Evolutionary conservation across 768 basidiomycete species (phyloP), one percentile per base, ranked within the genome.

Genomic region (Tulasnella sp.): DNA sequence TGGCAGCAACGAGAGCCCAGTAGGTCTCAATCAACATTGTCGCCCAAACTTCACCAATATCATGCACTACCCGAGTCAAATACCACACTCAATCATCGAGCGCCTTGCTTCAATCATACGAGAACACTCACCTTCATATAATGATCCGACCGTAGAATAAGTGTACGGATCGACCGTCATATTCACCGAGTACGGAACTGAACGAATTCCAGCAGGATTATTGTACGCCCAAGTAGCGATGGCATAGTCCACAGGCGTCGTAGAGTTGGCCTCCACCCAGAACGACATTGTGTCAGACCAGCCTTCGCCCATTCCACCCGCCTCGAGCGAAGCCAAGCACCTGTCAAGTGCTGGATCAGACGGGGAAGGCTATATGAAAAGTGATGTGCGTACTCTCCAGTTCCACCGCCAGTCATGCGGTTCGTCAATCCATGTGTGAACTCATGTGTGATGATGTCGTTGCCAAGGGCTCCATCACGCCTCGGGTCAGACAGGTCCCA

Each of bases 221-320:
- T 78, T 72, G 61, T 69, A 73, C 25, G 81, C 37, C 37, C 37
- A 39, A 19, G 36, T 11, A n/a, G 35, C 57, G 11, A 59, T 25
- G 5, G 36, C 39, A 49, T 36, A 60, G 52, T 54, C 50, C 14
- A 23, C 34, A 25, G 51, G 39, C 27, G 34, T 37, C 27, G 23
- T 23, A 15, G 29, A 29, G 4, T 39, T 54, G 19, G 42, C 50
- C 51, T 75, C 69, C 6, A 66, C 68, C 67, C 67, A 60, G 23
- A 43, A 37, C 14, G 59, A 54, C 19, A 66, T 36, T 25, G 57
- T 61, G 67, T 82, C 81, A 3, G 76, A 77, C 80, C 81, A 83
- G n/a, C 79, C 81, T 67, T 84, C 83, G 40, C 81, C 82, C 74
- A 83, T 74, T 12, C 82, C 82, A 19, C 78, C 78, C 3, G 81